These are phyloP conservation scores for Trametes hirsuta DNA, from an alignment of 1,284 basidiomycete genomes.

Conservation along the genomic window DNA sequence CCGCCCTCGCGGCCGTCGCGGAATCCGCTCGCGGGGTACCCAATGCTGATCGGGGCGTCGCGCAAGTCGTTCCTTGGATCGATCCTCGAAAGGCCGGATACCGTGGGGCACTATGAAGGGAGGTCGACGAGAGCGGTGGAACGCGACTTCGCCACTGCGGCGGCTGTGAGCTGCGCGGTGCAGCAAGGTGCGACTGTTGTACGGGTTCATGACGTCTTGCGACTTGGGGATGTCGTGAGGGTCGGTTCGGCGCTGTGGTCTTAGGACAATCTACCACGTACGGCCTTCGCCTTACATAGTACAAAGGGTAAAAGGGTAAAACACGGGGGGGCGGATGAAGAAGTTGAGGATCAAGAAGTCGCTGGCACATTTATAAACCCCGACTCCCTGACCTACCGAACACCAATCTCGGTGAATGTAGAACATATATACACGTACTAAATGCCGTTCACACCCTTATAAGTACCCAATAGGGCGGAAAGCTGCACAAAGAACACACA, in stretches of 20 bases:
- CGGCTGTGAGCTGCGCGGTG: slow-evolving; percentile 77
- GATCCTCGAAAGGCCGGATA: slow-evolving; percentile 52
- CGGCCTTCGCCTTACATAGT: neutral
- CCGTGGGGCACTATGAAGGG: slow-evolving; percentile 43
- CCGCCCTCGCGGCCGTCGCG: slow-evolving; percentile 16
- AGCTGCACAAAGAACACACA: neutral
- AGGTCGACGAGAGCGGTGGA: slow-evolving; percentile 62
- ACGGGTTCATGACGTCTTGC: slow-evolving; percentile 83
- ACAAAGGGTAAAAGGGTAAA: neutral
- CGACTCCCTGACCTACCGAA: too few species aligned
- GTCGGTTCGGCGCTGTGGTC: slow-evolving; percentile 52
- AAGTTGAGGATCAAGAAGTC: too few species aligned
- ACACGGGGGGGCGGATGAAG: too few species aligned
- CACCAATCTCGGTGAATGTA: too few species aligned
- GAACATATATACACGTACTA: too few species aligned
- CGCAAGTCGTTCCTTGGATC: slow-evolving; percentile 84
- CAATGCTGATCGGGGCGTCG: slow-evolving; percentile 80
- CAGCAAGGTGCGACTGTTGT: slow-evolving; percentile 77
- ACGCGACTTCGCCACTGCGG: slow-evolving; percentile 82
- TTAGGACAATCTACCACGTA: slow-evolving; percentile 13
- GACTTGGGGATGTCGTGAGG: slow-evolving; percentile 64
- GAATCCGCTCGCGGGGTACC: slow-evolving; percentile 67
- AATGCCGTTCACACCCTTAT: neutral
- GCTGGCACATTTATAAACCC: too few species aligned
- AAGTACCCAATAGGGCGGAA: neutral